Base-by-base conservation (phyloP, 2,329 filamentous ascomycete genomes). In the Pyrenochaeta sp. region DNA sequence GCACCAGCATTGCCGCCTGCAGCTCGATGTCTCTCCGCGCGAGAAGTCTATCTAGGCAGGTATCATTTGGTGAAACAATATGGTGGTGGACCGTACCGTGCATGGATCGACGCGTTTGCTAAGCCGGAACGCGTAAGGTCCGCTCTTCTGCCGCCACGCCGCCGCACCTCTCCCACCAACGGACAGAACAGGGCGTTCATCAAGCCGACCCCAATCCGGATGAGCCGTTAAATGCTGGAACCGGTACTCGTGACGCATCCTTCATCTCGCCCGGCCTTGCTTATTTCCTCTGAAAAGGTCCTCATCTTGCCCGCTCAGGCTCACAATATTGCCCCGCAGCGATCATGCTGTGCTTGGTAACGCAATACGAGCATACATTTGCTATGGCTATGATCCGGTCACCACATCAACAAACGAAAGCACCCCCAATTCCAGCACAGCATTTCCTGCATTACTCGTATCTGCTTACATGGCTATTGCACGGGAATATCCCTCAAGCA, bases 11-110 rank as follows among this genome's bases (percentile, higher is more conserved):
- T n/a, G n/a, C 41, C 48, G 44, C 52, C 49, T 47, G 42, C 56
- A 52, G 58, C 51, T 50, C 40, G 51, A 41, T 46, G 39, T 47
- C 50, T 43, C 36, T 35, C 41, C 27, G 37, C 37, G 41, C 43
- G 37, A 43, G 46, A 49, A 51, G 35, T 18, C 41, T 42, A n/a
- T n/a, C n/a, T n/a, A n/a, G n/a, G n/a, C n/a, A n/a, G n/a, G n/a
- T n/a, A n/a, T n/a, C n/a, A n/a, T n/a, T n/a, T n/a, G n/a, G n/a
- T n/a, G n/a, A n/a, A n/a, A n/a, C n/a, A n/a, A n/a, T n/a, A n/a
- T n/a, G n/a, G n/a, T n/a, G n/a, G n/a, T n/a, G 48, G 44, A 38
- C 46, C 36, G 36, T 40, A 18, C 30, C 21, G n/a, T n/a, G 44
- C 44, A 43, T 48, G 29, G 44, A 39, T 35, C 44, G 17, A n/a